phyloP scores from a whole-genome alignment of 176 grass and related monocot genomes.

The Aegilops umbellulata region DNA sequence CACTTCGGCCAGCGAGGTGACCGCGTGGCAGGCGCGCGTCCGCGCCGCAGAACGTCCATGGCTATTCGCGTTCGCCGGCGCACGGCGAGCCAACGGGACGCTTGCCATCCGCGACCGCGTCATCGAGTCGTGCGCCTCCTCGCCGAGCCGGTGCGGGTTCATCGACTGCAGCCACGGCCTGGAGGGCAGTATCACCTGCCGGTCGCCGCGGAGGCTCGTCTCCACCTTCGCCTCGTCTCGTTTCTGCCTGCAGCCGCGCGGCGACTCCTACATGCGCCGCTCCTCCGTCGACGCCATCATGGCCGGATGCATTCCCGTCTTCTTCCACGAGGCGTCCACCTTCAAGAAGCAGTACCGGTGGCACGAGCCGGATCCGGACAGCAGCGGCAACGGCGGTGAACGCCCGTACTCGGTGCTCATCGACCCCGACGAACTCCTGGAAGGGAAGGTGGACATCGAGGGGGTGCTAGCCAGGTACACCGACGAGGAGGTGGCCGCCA shows the following conservation, averaged over 20 bases:
- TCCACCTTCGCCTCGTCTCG: slow-evolving; percentile 35
- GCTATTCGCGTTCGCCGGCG: slow-evolving; percentile 61
- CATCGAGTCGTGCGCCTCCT: slow-evolving; percentile 37
- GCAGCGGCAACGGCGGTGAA: background rate
- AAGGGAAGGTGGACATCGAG: slow-evolving; percentile 54
- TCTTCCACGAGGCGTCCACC: slow-evolving; percentile 52
- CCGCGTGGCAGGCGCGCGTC: slow-evolving; percentile 43
- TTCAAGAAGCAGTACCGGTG: slow-evolving; percentile 54
- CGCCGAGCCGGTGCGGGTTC: slow-evolving; percentile 35
- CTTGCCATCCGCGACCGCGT: slow-evolving; percentile 50
- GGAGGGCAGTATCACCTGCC: slow-evolving; percentile 33
- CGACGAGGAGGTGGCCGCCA: slow-evolving; percentile 46
- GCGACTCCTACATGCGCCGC: slow-evolving; percentile 61
- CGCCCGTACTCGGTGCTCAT: slow-evolving; percentile 50
- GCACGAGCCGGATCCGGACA: slow-evolving; percentile 39
- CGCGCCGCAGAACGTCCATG: slow-evolving; percentile 21
- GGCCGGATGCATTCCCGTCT: slow-evolving; percentile 64
- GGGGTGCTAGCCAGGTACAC: slow-evolving; percentile 45
- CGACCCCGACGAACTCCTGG: slow-evolving; percentile 38
- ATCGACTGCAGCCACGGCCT: slow-evolving; percentile 40
- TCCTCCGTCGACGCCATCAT: slow-evolving; percentile 58
- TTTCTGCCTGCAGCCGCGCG: slow-evolving; percentile 66
- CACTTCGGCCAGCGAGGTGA: slow-evolving; percentile 32
- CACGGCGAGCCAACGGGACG: background rate
- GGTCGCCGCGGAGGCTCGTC: slow-evolving; percentile 33